Evolutionary conservation across 352 stramenopile species (phyloP), one percentile per base, ranked within the genome.

Genomic region (Halophytophthora batemanensis): DNA sequence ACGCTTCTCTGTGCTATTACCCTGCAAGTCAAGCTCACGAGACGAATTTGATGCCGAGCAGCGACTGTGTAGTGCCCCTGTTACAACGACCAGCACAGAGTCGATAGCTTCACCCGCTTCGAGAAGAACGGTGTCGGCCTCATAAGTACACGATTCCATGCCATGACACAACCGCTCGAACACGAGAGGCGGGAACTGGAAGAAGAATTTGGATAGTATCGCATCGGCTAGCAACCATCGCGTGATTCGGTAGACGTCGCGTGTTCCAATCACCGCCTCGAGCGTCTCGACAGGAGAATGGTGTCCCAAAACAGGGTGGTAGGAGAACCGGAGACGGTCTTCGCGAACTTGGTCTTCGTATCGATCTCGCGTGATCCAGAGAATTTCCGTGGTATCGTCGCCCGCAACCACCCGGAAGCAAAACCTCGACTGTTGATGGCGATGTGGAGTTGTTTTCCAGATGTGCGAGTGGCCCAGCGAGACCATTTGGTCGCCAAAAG

Each of bases 101-200:
- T 68, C 25, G 19, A 76, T 62, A 1, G 56, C 17, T 3, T 64
- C 45, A 4, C 68, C 69, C 33, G 39, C 52, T 35, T 56, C 35
- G 15, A 69, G 11, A 35, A 73, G 23, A 45, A 59, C 23, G 28
- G 29, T 22, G 11, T 58, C 36, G 2, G 49, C 10, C 6, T 50
- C n/a, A 36, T 62, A 69, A 2, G 72, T 59, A 2, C 57, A 52
- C 1, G 78, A 34, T 28, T 82, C 53, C 51, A 87, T 71, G 17
- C 61, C 54, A 42, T 84, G 59, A 28, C 63, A 72, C 6, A 87
- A 36, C 1, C 77, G 64, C 23, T 86, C 77, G 13, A 86, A 50
- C 6, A 85, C 68, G 10, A 84, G 38, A 1, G 74, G 74, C 1
- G 77, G 70, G 41, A 87, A 72, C 52, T 88, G 77, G 46, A 75